Evolutionary conservation across 208 protist species (phyloP), one percentile per base, ranked within the genome.

Genomic region (Acanthamoeba castellanii): DNA sequence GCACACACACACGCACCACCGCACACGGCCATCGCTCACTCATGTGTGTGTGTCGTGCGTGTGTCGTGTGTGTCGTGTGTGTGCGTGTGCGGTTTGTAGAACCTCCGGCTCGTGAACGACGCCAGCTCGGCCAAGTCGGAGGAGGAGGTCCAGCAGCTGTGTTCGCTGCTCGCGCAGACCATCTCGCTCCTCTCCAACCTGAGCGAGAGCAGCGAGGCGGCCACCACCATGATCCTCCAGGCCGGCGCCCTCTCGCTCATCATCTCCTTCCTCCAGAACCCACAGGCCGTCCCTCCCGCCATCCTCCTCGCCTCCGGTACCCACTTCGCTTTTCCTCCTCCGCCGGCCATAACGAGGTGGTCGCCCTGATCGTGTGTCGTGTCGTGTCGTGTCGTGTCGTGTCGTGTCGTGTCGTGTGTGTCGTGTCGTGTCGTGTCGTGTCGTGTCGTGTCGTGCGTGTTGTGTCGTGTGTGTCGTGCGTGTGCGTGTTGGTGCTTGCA

Each of bases 231-330:
- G 47, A 87, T 87, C 52, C 78, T 87, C 47, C 78, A 87, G 32
- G 78, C 78, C 47, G 78, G 78, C 47, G 25, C 78, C 50, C 78
- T 87, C 50, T 32, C 50, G 42, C 50, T 87, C 30, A 87, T 87
- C 50, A 64, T 87, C 50, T 87, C 78, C 52, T 87, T 87, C 78
- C 78, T 87, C 13, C 42, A 87, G 78, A 87, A 87, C 78, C 78
- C 78, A 25, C 78, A 87, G 20, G 5, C 78, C 47, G 78, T 87
- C 16, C 78, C 78, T 27, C 50, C 50, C 5, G 78, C 78, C 30
- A 61, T 87, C 52, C 78, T 87, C 25, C 6, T 87, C 47, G 42
- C 78, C n/a, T 87, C 78, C 32, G 78, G 78, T 87, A n/a, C 78
- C n/a, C 64, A 9, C 64, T 32, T 76, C 68, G 8, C 18, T 16